These are phyloP conservation scores for Leishmania guyanensis DNA, from an alignment of 208 protist species.

Conservation along the genomic window DNA sequence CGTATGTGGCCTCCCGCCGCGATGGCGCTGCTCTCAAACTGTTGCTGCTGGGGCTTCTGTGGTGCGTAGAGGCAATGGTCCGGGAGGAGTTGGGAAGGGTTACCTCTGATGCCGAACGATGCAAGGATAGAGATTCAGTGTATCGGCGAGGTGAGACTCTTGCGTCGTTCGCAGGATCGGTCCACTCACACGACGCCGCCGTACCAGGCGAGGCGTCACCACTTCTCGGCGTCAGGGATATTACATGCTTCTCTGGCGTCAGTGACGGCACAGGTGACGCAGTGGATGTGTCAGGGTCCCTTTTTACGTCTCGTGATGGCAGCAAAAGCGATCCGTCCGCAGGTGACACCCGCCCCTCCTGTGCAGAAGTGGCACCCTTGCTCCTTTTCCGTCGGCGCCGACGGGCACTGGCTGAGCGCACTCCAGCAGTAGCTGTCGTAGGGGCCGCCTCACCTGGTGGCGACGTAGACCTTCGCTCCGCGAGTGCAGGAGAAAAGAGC, in stretches of 20 bases:
- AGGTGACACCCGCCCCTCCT: not conserved
- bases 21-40: not conserved
- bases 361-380: slow-evolving; percentile 1
- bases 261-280: not conserved
- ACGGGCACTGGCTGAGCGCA: slow-evolving; percentile 12
- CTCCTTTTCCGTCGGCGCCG: not conserved
- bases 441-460: not conserved
- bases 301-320: not conserved
- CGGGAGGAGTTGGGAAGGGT: slow-evolving; percentile 9
- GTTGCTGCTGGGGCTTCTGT: slow-evolving; percentile 20
- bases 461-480: not conserved
- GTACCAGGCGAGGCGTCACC: slow-evolving; percentile 2
- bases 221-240: not conserved
- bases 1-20: slow-evolving; percentile 39
- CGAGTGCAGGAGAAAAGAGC: not conserved
- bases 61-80: slow-evolving; percentile 1
- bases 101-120: slow-evolving; percentile 13
- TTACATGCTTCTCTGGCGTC: slow-evolving; percentile 18
- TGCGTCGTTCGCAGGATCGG: slow-evolving; percentile 5
- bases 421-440: not conserved
- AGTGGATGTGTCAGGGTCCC: not conserved
- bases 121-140: slow-evolving; percentile 8
- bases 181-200: not conserved
- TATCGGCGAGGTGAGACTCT: not conserved
- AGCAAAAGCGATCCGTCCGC: not conserved